These are phyloP conservation scores for Rubus idaeus DNA, from an alignment of 306 rosid species.

Conservation along the genomic window DNA sequence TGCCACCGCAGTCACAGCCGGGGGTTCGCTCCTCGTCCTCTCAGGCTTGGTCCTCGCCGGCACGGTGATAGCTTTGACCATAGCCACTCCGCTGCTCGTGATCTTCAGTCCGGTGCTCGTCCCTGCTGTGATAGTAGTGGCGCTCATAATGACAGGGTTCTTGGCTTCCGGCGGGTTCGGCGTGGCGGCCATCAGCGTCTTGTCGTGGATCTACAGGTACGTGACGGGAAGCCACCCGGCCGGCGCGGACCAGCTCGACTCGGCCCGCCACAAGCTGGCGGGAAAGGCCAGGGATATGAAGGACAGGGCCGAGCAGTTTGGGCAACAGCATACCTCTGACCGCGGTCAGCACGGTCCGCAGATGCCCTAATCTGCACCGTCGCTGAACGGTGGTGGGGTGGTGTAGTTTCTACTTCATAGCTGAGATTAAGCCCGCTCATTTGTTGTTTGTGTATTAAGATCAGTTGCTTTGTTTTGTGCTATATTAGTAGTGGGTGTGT, in stretches of 20 bases:
- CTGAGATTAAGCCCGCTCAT: neutral
- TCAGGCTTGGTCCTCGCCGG: conserved; percentile 49
- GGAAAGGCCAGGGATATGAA: conserved; percentile 67
- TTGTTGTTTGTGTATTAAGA: neutral
- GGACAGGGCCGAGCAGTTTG: conserved; percentile 62
- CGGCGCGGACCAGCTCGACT: conserved; percentile 51
- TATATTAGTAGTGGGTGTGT: neutral
- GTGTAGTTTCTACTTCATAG: neutral
- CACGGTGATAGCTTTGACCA: conserved; percentile 54
- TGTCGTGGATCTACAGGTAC: conserved; percentile 68
- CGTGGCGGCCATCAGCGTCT: conserved; percentile 61
- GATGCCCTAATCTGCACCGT: neutral
- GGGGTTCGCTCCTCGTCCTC: conserved; percentile 61
- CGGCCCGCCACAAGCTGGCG: conserved; percentile 45
- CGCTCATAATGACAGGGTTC: conserved; percentile 54
- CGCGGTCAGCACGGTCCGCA: conserved; percentile 15
- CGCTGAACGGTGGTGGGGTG: neutral
- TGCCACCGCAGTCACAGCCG: conserved; percentile 59
- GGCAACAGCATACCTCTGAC: conserved; percentile 49
- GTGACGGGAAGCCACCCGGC: conserved; percentile 51
- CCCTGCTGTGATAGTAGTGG: conserved; percentile 48
- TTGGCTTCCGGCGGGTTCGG: conserved; percentile 67
- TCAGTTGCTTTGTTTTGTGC: neutral
- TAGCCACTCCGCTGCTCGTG: conserved; percentile 60
- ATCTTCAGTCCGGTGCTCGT: conserved; percentile 87